Conservation (phyloP, 1,284 basidiomycete genomes). For the Heterobasidion occidentale region DNA sequence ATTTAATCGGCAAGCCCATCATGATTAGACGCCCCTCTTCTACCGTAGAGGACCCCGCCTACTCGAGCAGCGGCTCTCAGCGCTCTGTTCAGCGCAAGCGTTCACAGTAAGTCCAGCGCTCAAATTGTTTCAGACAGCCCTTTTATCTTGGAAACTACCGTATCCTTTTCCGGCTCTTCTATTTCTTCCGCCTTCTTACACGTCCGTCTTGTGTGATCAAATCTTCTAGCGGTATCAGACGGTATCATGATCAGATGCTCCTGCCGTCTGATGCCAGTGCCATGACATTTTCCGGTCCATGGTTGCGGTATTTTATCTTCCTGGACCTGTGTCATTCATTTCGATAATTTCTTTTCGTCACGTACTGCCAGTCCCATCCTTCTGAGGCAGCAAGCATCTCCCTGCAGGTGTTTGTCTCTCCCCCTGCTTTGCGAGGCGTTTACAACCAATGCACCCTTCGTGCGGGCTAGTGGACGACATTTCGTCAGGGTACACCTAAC, state of each 20-base stretch:
- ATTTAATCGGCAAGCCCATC: conserved; percentile 8
- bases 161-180: neutral
- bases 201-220: neutral
- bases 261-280: neutral
- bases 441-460: neutral
- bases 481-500: neutral
- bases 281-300: neutral
- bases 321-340: neutral
- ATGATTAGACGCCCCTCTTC: conserved; percentile 9
- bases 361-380: no score
- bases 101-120: conserved; percentile 8
- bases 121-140: neutral
- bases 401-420: no score
- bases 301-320: neutral
- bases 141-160: neutral
- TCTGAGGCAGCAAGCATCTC: no score
- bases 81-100: conserved; percentile 5
- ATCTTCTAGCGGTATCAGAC: neutral
- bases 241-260: neutral
- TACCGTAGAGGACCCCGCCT: conserved; percentile 6
- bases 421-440: no score
- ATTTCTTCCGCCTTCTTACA: neutral
- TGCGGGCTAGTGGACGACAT: neutral
- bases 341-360: neutral
- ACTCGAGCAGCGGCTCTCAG: conserved; percentile 1